Evolutionary conservation across 176 grass and related monocot genomes (phyloP).

Genomic region (Triticum aestivum): IWGSC_CS_RefSeq_v2.1 NC_057806.1:531767017-531767516

Average conservation of each 20-base stretch:
- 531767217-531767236: neutral
- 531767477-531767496: too few species aligned
- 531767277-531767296: neutral
- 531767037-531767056: too few species aligned
- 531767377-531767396: neutral
- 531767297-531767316: neutral
- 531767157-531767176: too few species aligned
- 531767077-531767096: too few species aligned
- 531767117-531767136: too few species aligned
- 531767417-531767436: neutral
- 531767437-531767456: neutral
- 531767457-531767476: too few species aligned
- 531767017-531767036: too few species aligned
- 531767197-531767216: neutral
- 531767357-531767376: neutral
- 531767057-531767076: too few species aligned
- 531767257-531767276: neutral
- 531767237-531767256: neutral
- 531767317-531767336: neutral
- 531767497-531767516: too few species aligned
- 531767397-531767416: neutral
- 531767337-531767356: neutral
- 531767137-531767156: too few species aligned
- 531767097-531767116: too few species aligned
- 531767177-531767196: neutral